Base-by-base conservation (phyloP, 306 rosid species). In the Trifolium dubium region DNA sequence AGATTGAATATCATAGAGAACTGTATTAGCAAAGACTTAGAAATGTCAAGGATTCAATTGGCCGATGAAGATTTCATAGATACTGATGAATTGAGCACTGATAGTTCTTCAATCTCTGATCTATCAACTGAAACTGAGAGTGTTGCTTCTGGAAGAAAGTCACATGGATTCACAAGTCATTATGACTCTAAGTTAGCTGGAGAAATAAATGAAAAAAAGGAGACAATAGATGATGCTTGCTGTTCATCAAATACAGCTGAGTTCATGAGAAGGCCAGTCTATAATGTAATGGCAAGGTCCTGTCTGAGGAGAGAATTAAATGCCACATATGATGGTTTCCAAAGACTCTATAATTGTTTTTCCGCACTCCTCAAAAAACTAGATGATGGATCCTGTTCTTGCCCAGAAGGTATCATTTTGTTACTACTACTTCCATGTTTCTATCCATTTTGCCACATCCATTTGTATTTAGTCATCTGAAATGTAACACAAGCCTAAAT, bases 81-180 rank as follows among this genome's bases (percentile, higher is more conserved):
- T 81, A 84, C 79, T 55, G 94, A 86, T 83, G 83, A 80, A 46
- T 85, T 77, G 80, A 88, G 86, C 66, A 41, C 83, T 51, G 97
- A 86, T 77, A 81, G 82, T 78, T 85, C 97, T 55, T 89, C 96
- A 56, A 47, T 84, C 80, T 89, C 89, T 51, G 94, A 84, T 68
- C 64, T 74, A 49, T 88, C 94, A 74, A 72, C 80, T 18, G 85
- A 80, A 73, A 78, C 80, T 78, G 85, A 74, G 34, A 84, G 83
- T 71, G 37, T 53, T 71, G 78, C 70, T 81, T 86, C 87, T 4
- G 83, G 77, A 64, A 83, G 69, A 54, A 74, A 59, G 64, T 64
- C 31, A 35, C 67, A 64, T 29, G 75, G 56, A 12, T 80, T 74
- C 69, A 35, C 79, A n/a, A 30, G 63, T 71, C 63, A 74, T 47